Evolutionary conservation across 2,329 filamentous ascomycete species (phyloP).

Genomic region (Aspergillus clavatus): DNA sequence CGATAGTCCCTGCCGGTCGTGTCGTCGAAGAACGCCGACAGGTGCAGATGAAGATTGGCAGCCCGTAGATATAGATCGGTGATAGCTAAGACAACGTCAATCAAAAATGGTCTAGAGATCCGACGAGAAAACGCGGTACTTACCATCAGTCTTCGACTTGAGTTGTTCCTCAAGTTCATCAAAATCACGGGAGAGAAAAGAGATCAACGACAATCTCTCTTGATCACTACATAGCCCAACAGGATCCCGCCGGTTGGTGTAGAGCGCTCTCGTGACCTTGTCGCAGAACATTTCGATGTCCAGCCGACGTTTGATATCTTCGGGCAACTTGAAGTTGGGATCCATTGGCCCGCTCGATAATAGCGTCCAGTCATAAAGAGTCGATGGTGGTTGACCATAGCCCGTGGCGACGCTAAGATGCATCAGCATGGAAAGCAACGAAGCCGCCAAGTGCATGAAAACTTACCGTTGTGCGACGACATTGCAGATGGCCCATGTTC

Average conservation of each 20-base stretch:
- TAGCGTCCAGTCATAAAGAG: constrained; percentile 56
- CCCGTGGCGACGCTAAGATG: constrained; percentile 56
- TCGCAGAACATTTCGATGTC: constrained; percentile 57
- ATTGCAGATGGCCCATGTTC: constrained; percentile 65
- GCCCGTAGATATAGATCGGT: constrained; percentile 46
- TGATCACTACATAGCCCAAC: constrained; percentile 46
- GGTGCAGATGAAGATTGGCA: constrained; percentile 44
- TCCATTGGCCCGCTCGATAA: constrained; percentile 42
- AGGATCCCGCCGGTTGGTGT: constrained; percentile 53
- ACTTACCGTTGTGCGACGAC: constrained; percentile 60
- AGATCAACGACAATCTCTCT: constrained; percentile 43
- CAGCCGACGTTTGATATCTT: constrained; percentile 48
- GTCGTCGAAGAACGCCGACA: constrained; percentile 49
- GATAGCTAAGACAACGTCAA: constrained; percentile 28
- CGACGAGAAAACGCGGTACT: neutral
- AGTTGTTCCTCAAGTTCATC: constrained; percentile 51
- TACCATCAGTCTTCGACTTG: constrained; percentile 38
- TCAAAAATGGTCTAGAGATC: constrained; percentile 4
- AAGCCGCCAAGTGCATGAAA: neutral
- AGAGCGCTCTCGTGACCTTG: constrained; percentile 53
- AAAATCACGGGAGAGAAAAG: constrained; percentile 44
- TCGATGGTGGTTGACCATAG: constrained; percentile 63
- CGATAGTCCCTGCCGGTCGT: constrained; percentile 44
- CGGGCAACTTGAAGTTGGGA: constrained; percentile 47
- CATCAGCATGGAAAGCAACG: neutral